Evolutionary conservation across 1,139 yeast species (phyloP).

Genomic region (Arxiozyma telluris): DNA sequence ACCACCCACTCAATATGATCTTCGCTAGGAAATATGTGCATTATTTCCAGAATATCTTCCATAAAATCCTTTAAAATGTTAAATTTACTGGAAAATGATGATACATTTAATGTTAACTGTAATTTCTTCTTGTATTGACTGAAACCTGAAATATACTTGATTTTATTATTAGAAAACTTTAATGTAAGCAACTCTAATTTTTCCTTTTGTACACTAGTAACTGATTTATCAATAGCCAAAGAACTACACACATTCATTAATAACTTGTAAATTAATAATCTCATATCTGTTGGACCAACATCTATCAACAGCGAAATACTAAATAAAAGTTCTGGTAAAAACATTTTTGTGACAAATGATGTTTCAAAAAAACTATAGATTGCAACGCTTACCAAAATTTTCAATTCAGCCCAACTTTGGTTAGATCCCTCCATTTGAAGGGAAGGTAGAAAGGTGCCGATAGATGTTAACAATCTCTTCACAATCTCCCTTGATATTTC

Average conservation of each 20-base stretch:
- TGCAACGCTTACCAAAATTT: slow-evolving; percentile 57
- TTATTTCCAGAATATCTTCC: slow-evolving; percentile 48
- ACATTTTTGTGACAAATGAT: slow-evolving; percentile 53
- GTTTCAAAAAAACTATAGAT: slow-evolving; percentile 69
- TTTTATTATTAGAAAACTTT: slow-evolving; percentile 61
- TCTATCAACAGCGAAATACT: slow-evolving; percentile 65
- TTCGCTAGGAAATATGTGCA: slow-evolving; percentile 44
- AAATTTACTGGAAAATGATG: slow-evolving; percentile 44
- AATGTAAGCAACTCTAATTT: slow-evolving; percentile 46
- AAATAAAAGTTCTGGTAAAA: slow-evolving; percentile 64
- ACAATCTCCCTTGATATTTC: slow-evolving; percentile 65
- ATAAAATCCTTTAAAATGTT: slow-evolving; percentile 57
- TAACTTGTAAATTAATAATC: slow-evolving; percentile 56
- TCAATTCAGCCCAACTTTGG: slow-evolving; percentile 65
- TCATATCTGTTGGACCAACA: slow-evolving; percentile 60
- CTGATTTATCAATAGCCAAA: slow-evolving; percentile 49
- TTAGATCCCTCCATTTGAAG: slow-evolving; percentile 41
- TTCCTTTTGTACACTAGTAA: slow-evolving; percentile 38
- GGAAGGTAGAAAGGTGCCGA: slow-evolving; percentile 43
- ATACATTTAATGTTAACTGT: slow-evolving; percentile 32
- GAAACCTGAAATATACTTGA: slow-evolving; percentile 68
- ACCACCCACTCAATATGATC: slow-evolving; percentile 53
- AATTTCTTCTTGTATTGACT: slow-evolving; percentile 50
- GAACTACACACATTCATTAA: slow-evolving; percentile 67
- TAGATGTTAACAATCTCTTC: slow-evolving; percentile 39